These are phyloP conservation scores for Chamaenerion angustifolium DNA, from an alignment of 345 rosid species.

Conservation along the genomic window DNA sequence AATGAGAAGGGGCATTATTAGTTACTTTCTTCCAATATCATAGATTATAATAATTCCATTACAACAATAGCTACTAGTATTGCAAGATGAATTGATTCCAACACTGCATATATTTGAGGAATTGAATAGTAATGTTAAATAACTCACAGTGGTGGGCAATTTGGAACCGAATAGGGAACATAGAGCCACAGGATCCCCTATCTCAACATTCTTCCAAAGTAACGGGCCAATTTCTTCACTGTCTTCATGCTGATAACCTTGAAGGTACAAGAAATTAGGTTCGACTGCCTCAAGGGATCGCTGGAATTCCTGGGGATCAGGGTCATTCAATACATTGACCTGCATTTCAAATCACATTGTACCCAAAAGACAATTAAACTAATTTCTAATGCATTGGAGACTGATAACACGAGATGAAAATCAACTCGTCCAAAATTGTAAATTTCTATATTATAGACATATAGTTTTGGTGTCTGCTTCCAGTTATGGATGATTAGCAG, in stretches of 20 bases:
- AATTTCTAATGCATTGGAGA: not conserved
- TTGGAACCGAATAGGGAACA: constrained; percentile 16
- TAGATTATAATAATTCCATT: not conserved
- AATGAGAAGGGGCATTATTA: not conserved
- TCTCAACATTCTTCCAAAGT: not conserved
- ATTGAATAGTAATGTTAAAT: not conserved
- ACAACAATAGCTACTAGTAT: not conserved
- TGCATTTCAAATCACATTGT: constrained; percentile 9
- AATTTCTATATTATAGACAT: no score
- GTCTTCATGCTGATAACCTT: constrained; percentile 25
- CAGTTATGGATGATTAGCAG: no score
- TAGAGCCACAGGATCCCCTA: constrained; percentile 1
- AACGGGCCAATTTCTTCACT: constrained; percentile 6
- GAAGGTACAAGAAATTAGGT: constrained; percentile 32
- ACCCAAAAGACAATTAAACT: not conserved
- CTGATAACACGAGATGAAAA: no score
- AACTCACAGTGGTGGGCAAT: constrained; percentile 6
- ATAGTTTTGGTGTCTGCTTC: no score
- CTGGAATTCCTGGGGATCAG: constrained; percentile 15
- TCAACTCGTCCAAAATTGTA: no score
- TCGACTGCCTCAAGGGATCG: constrained; percentile 18
- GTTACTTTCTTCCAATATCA: not conserved
- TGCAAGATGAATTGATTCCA: not conserved
- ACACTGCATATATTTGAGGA: not conserved
- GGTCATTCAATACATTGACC: constrained; percentile 28